Base-by-base conservation (phyloP, 345 rosid genomes). In the Populus deltoides region DNA sequence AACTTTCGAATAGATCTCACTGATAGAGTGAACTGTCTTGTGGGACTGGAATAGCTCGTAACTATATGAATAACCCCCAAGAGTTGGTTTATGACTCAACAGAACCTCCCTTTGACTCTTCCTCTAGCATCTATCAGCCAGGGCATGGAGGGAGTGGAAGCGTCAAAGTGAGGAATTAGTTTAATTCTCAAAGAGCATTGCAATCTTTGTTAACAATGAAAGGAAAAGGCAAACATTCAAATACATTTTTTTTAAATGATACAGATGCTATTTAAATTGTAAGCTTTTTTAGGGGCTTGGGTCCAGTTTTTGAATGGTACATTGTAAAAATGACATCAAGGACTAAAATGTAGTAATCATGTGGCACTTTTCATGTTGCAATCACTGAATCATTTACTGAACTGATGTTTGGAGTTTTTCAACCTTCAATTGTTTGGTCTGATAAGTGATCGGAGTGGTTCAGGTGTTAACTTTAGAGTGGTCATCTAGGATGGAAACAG, bases 381-480 rank as follows among this genome's bases (percentile, higher is more conserved):
- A 61, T 57, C 0, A n/a, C 35, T 18, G 66, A 47, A 6, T 67
- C 71, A 73, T 53, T 74, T 68, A 13, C 69, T 15, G 18, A 12
- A 77, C 43, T 31, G 55, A 38, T 72, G 49, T 39, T 20, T 65
- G 59, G 59, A 68, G 25, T 72, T 36, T 65, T 67, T 83, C 43
- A 27, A 20, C n/a, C 47, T 38, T 73, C 39, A n/a, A 73, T 4
- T 22, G 27, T 39, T 59, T 78, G 38, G 62, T 59, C 63, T 75
- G 38, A 73, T 29, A 62, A 41, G 47, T 69, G 22, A 76, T 75
- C 61, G 38, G 71, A 36, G 36, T 78, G 51, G 35, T 67, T 73
- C 92, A 94, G 97, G 82, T 91, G 77, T 69, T 94, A 86, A 83
- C 84, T 79, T 89, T 94, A 77, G 91, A 92, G 83, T 91, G 92